phyloP scores from a whole-genome alignment of 805 yeast species.

The Ogataea kodamae region DNA sequence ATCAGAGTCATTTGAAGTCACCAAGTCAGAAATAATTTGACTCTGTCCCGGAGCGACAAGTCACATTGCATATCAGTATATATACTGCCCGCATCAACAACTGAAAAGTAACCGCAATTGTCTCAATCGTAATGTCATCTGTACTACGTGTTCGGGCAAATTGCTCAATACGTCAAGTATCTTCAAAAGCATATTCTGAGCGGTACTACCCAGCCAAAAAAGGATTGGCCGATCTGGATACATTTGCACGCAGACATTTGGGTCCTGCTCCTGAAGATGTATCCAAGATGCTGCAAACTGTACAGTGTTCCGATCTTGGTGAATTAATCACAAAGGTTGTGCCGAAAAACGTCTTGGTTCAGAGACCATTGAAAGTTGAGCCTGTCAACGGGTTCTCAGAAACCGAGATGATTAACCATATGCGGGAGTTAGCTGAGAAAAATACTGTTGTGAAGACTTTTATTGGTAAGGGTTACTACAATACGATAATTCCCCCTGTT shows the following conservation, averaged over 20 bases:
- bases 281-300: constrained; percentile 55
- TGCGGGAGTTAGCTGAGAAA: constrained; percentile 66
- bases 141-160: not conserved
- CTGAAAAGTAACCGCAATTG: no score
- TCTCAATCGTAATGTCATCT: no score
- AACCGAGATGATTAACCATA: constrained; percentile 67
- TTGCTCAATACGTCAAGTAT: constrained; percentile 11
- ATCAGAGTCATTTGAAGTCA: constrained; percentile 29
- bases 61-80: constrained; percentile 5
- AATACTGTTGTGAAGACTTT: constrained; percentile 71
- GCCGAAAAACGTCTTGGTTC: constrained; percentile 70
- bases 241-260: constrained; percentile 85
- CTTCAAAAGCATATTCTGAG: constrained; percentile 41
- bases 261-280: constrained; percentile 74
- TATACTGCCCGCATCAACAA: constrained; percentile 7
- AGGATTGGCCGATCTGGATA: constrained; percentile 50
- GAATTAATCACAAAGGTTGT: constrained; percentile 70
- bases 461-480: constrained; percentile 94
- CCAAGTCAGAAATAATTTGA: constrained; percentile 9
- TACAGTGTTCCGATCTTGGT: constrained; percentile 66
- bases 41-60: constrained; percentile 4
- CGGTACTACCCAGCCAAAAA: constrained; percentile 42
- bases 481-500: constrained; percentile 86
- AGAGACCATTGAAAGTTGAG: constrained; percentile 60
- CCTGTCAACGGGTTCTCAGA: constrained; percentile 80